A percentile compares a stretch with the other conserved stretches of the same genome.
Conservation (phyloP, 495 filamentous ascomycete species). For the Pseudomonodictys pantanalensis region DNA sequence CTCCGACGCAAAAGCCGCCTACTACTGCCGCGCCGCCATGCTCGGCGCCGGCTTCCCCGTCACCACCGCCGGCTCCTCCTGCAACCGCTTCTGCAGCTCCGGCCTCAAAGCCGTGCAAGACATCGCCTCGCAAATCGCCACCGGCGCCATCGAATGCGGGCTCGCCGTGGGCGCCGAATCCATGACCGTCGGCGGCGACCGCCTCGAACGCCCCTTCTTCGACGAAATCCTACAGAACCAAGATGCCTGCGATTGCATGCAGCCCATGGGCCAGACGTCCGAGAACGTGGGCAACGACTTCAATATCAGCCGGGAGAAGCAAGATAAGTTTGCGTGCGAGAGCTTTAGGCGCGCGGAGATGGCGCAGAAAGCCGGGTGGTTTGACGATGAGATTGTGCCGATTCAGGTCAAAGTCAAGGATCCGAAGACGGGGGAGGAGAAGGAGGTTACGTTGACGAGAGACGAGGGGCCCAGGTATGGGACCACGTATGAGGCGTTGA, state of each 20-base stretch:
- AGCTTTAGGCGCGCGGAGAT: constrained; percentile 80
- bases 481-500: constrained; percentile 76
- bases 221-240: constrained; percentile 68
- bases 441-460: constrained; percentile 70
- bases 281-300: constrained; percentile 97
- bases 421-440: constrained; percentile 71
- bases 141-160: constrained; percentile 79
- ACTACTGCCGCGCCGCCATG: constrained; percentile 81
- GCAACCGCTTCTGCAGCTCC: constrained; percentile 96
- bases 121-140: constrained; percentile 82
- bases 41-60: constrained; percentile 94
- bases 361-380: constrained; percentile 90
- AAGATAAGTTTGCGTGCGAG: constrained; percentile 84
- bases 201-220: constrained; percentile 69
- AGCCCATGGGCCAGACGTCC: constrained; percentile 96
- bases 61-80: constrained; percentile 71
- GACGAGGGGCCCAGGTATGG: constrained; percentile 90
- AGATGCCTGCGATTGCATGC: constrained; percentile 80
- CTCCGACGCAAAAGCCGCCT: constrained; percentile 79
- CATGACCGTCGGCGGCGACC: constrained; percentile 73
- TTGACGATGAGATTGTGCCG: constrained; percentile 92
- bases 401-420: constrained; percentile 79
- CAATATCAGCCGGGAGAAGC: constrained; percentile 69
- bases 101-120: constrained; percentile 93
- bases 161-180: constrained; percentile 84